phyloP scores from a whole-genome alignment of 805 yeast species.

The Blastobotrys robertii region DNA sequence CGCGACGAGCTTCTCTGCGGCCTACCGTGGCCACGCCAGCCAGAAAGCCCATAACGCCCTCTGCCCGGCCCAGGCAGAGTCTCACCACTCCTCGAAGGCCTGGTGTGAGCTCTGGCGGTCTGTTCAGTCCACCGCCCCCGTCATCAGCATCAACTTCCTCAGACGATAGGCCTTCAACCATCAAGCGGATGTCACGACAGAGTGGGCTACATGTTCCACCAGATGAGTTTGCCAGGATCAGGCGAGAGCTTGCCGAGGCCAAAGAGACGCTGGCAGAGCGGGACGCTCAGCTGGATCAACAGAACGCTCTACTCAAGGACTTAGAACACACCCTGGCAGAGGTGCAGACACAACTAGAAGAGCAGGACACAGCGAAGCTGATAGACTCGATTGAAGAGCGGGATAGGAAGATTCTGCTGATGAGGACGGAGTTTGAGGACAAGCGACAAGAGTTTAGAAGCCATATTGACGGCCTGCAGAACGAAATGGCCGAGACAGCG shows the following conservation, averaged over 20 bases:
- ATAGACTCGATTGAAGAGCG: slow-evolving; percentile 17
- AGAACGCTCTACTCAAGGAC: slow-evolving; percentile 38
- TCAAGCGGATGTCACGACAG: too few species aligned
- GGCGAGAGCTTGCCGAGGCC: slow-evolving; percentile 16
- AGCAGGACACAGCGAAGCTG: slow-evolving; percentile 18
- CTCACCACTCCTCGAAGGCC: too few species aligned
- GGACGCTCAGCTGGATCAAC: slow-evolving; percentile 32
- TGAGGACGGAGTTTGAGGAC: slow-evolving; percentile 21
- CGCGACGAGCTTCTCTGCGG: too few species aligned
- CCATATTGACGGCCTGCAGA: slow-evolving; percentile 21
- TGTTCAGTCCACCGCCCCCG: not conserved
- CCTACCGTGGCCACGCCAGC: too few species aligned
- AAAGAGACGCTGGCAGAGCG: slow-evolving; percentile 10
- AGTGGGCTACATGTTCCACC: not conserved
- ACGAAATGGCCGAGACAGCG: slow-evolving; percentile 17
- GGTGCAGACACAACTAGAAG: slow-evolving; percentile 15
- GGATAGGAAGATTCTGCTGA: slow-evolving; percentile 20
- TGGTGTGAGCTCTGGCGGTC: too few species aligned
- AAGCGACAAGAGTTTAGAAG: slow-evolving; percentile 26
- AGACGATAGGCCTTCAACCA: too few species aligned
- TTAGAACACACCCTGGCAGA: slow-evolving; percentile 40
- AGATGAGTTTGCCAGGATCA: slow-evolving; percentile 11
- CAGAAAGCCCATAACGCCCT: too few species aligned
- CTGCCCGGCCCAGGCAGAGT: too few species aligned
- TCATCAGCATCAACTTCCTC: not conserved